Evolutionary conservation across 2,329 filamentous ascomycete species (phyloP).

Genomic region (Teratosphaeria viscida): DNA sequence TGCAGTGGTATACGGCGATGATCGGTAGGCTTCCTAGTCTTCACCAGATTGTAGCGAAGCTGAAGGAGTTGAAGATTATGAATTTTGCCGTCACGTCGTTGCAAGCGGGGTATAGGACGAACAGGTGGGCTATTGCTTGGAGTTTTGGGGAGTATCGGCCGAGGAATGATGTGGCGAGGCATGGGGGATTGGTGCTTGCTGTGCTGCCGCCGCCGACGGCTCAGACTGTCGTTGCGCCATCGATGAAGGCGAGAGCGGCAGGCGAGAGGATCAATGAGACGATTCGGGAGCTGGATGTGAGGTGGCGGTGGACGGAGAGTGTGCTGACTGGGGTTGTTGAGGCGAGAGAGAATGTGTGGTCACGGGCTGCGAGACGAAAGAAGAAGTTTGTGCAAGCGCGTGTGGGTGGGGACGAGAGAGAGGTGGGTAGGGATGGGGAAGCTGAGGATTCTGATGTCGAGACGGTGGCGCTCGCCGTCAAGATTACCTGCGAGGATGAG

Average conservation of each 20-base stretch:
- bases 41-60: constrained; percentile 48
- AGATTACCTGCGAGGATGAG: constrained; percentile 27
- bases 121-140: constrained; percentile 83
- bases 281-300: constrained; percentile 47
- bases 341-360: constrained; percentile 66
- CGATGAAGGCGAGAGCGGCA: constrained; percentile 14
- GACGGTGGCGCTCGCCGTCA: constrained; percentile 31
- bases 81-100: constrained; percentile 82
- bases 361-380: constrained; percentile 56
- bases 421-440: constrained; percentile 17
- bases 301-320: constrained; percentile 53
- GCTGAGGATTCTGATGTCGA: constrained; percentile 23
- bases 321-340: constrained; percentile 50
- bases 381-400: constrained; percentile 14
- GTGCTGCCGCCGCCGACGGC: constrained; percentile 38
- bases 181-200: constrained; percentile 17
- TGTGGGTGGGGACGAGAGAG: background rate
- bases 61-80: constrained; percentile 46
- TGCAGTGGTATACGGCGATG: constrained; percentile 89
- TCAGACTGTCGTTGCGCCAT: constrained; percentile 32
- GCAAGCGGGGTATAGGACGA: constrained; percentile 65
- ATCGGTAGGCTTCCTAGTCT: constrained; percentile 68
- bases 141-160: constrained; percentile 64
- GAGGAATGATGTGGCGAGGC: constrained; percentile 29
- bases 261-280: constrained; percentile 35